Base-by-base conservation (phyloP, 2,329 filamentous ascomycete species). In the Xenoacremonium recifei region DNA sequence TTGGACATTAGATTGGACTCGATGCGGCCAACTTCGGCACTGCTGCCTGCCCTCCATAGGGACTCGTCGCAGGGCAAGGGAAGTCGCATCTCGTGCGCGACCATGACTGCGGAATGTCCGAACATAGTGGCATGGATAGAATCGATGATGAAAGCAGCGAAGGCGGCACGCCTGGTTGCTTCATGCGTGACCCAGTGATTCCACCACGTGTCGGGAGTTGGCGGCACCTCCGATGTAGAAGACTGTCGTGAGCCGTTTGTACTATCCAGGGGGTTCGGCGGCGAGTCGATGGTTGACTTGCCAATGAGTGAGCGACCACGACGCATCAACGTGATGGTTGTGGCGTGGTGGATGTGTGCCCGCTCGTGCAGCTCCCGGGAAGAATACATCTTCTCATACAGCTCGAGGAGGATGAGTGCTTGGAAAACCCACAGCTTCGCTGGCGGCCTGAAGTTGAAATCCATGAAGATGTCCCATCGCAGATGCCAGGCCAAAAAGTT, bases 341-440 rank as follows among this genome's bases (percentile, higher is more conserved):
- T 96, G 12, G 92, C 92, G 61, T 99, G 93, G 59, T 97, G 92
- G 34, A 97, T 96, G 56, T 97, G 92, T 2, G 92, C 92, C 51
- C 93, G 79, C 66, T 99, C 93, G 64, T 99, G 93, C 21, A 97
- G 72, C 44, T 89, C 85, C 50, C 91, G 80, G 1, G 92, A 96
- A 29, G 90, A 93, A 64, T 92, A 97, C 87, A 96, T 93, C 73
- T 99, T 99, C 69, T 99, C 93, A 58, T 95, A 97, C 1, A 96
- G 71, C 63, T 99, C 93, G 11, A 97, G 75, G 5, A 97, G 75
- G 4, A 97, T 73, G 38, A 97, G 70, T 2, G 92, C 85, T 63
- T 97, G 93, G 68, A 97, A 97, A 1, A 96, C 82, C 92, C 92
- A 99, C 6, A 99, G 70, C 66, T 95, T 96, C 7, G 92, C 92